Base-by-base conservation (phyloP, 768 basidiomycete species). In the Macrolepiota fuliginosa region DNA sequence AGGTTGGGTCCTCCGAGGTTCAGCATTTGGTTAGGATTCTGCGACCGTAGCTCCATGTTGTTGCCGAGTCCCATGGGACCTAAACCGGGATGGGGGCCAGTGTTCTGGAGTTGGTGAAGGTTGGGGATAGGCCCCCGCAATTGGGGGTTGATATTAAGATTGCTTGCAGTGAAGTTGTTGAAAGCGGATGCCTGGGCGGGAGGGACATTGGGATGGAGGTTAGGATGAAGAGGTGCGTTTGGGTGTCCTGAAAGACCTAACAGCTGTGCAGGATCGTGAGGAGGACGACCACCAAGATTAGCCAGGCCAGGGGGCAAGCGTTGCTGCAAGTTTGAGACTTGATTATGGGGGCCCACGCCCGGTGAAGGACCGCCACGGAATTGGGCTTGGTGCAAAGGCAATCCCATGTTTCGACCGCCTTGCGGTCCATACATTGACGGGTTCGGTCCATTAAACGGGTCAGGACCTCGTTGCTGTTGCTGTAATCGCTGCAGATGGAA, bases 221-320 rank as follows among this genome's bases (percentile, higher is more conserved):
- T 71, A 50, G 75, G 72, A 63, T 83, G 84, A 40, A 84, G 68
- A 4, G 76, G 76, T 19, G 76, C 77, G 42, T 81, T 75, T 24
- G 77, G 74, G 61, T 79, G 70, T 19, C 77, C 77, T 54, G 78
- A 74, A 67, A 85, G 74, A 29, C 84, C 81, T 27, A 83, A 68
- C 66, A 87, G 88, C 66, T 90, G 91, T 9, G 81, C 79, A 22
- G 89, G 84, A 54, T 92, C 91, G 65, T 91, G 90, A 2, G 91
- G 91, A 24, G 90, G 91, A 6, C 91, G 86, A 46, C 84, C 90
- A 29, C 91, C 92, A 19, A 93, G 81, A 67, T 92, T 92, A 12
- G 91, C 91, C 40, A 93, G 77, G 35, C 91, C 91, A 15, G 90
- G 90, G 12, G 91, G 91, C 36, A 93, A 74, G 46, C 90, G 83